Evolutionary conservation across 805 yeast genomes (phyloP).

Genomic region (Alloascoidea africana): DNA sequence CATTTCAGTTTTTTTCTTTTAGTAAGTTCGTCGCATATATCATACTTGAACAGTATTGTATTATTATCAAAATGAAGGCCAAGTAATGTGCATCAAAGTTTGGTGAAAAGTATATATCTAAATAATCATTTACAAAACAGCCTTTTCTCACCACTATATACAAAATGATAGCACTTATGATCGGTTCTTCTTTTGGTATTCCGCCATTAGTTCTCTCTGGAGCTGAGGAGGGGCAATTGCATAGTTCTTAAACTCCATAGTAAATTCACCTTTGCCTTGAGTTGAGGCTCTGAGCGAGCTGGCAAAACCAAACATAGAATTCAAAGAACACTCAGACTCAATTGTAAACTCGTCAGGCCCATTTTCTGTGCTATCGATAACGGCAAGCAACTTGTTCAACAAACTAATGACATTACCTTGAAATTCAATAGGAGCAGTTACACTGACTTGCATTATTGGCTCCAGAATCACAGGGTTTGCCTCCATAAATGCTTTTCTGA

Average conservation of each 20-base stretch:
- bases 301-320: conserved; percentile 92
- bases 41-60: too few relatives aligned
- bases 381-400: conserved; percentile 82
- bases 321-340: conserved; percentile 90
- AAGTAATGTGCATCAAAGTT: too few relatives aligned
- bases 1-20: too few relatives aligned
- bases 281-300: conserved; percentile 91
- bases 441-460: conserved; percentile 90
- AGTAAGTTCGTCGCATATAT: too few relatives aligned
- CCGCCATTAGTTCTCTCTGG: conserved; percentile 82
- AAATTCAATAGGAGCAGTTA: conserved; percentile 92
- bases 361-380: conserved; percentile 87
- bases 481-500: conserved; percentile 75
- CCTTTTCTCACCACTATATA: too few relatives aligned
- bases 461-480: conserved; percentile 84
- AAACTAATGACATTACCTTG: conserved; percentile 88
- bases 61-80: too few relatives aligned
- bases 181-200: conserved; percentile 46
- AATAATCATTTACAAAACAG: too few relatives aligned
- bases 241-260: conserved; percentile 87
- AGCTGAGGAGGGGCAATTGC: conserved; percentile 83
- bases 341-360: conserved; percentile 90
- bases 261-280: conserved; percentile 97
- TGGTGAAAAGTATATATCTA: too few relatives aligned
- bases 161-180: not conserved